Base-by-base conservation (phyloP, 179 eudicot genomes). In the Camellia oleifera region DNA sequence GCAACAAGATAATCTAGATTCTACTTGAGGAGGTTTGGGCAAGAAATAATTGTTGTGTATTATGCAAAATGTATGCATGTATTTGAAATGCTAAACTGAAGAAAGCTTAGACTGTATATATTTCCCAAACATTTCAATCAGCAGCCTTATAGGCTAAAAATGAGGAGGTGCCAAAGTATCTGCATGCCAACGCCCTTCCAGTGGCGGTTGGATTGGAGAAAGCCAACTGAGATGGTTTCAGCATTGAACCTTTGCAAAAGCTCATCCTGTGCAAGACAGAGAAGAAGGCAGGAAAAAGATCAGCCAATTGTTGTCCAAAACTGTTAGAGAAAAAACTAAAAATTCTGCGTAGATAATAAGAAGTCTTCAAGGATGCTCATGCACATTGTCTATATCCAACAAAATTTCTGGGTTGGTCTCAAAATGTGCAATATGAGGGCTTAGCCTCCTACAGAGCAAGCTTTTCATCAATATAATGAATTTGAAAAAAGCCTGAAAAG, bases 121-220 rank as follows among this genome's bases (percentile, higher is more conserved):
- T 8, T n/a, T 48, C 57, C 40, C 74, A 17, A 8, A 3, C 32
- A 52, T 13, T 10, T 72, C 76, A 72, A 14, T 72, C 62, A 72
- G 46, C 62, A 72, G 46, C 0, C 76, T 53, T 72, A 6, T 72
- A 72, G 62, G 62, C 76, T 23, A 53, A 53, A 54, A 88, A 86
- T 1, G 85, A 86, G 60, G 53, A 56, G n/a, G 88, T 85, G 66
- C 84, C 82, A 4, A 82, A 57, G 74, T 84, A 88, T 17, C 82
- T 83, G 13, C 79, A 67, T 56, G 90, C 90, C 83, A 90, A 71
- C 45, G 91, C 88, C 77, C 73, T 84, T 52, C 93, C 91, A 14
- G 83, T 78, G 75, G 93, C 82, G 72, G 91, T 88, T 26, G 93
- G 91, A 80, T 87, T 82, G 0, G 93, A 88, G 85, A 88, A 90